Evolutionary conservation across 371 early-diverging fungal species (phyloP).

Genomic region (Lichtheimia corymbifera): DNA sequence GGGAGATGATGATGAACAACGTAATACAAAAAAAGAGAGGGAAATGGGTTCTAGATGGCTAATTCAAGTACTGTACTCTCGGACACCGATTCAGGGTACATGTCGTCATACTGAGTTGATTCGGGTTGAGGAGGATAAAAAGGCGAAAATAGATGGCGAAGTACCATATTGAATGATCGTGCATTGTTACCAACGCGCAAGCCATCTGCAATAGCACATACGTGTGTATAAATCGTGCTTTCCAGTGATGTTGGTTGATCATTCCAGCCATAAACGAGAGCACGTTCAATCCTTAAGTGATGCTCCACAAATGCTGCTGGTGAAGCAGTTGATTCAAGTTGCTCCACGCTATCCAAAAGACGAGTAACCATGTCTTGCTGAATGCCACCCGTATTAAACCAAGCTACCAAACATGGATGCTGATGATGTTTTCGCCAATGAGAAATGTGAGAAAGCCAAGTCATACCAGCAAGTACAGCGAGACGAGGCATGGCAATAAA

Average conservation of each 20-base stretch:
- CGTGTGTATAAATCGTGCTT: background rate
- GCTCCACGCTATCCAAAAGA: background rate
- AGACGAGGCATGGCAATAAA: conserved; percentile 32
- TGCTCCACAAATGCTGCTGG: background rate
- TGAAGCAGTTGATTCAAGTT: background rate
- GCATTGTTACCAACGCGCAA: background rate
- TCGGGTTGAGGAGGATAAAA: background rate
- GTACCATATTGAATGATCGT: conserved; percentile 9
- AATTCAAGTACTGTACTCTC: conserved; percentile 3
- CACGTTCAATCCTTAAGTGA: background rate
- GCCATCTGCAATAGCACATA: conserved; percentile 8
- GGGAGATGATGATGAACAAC: too few relatives aligned
- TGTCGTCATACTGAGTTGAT: background rate
- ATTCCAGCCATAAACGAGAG: conserved; percentile 9
- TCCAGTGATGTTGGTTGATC: background rate
- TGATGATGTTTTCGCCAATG: conserved; percentile 15
- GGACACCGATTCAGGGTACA: background rate
- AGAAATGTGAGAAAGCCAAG: conserved; percentile 25
- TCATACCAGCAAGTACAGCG: conserved; percentile 28
- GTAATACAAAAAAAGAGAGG: too few relatives aligned
- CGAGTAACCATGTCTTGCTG: background rate
- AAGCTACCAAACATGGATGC: background rate
- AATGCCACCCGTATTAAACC: background rate
- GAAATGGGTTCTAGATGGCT: conserved; percentile 2
- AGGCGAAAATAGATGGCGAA: conserved; percentile 6